Conservation (phyloP, 352 stramenopile genomes). For the Phytophthora hybrid region DNA sequence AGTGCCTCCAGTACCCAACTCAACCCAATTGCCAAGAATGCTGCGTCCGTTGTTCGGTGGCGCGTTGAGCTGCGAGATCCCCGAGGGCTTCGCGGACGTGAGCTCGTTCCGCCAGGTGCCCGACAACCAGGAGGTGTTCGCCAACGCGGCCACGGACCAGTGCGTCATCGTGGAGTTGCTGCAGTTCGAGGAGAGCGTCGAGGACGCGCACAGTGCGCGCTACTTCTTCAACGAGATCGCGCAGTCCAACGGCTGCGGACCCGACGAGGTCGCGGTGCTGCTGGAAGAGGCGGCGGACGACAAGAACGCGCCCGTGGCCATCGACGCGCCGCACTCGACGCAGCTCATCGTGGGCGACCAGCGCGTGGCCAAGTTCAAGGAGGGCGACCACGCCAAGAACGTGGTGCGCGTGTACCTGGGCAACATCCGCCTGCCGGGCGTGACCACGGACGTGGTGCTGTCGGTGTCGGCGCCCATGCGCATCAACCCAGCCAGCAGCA, state of each 20-base stretch:
- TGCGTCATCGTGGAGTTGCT: constrained; percentile 88
- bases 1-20: background rate
- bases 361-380: constrained; percentile 87
- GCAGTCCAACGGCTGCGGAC: constrained; percentile 76
- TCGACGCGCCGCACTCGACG: constrained; percentile 50
- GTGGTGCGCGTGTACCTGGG: constrained; percentile 84
- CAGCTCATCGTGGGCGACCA: constrained; percentile 81
- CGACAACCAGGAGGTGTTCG: constrained; percentile 91
- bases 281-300: constrained; percentile 48
- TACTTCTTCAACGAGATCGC: constrained; percentile 91
- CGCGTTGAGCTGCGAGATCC: constrained; percentile 77
- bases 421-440: constrained; percentile 72
- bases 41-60: constrained; percentile 67
- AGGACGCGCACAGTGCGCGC: constrained; percentile 55
- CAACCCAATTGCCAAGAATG: constrained; percentile 17
- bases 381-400: constrained; percentile 83
- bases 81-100: constrained; percentile 78
- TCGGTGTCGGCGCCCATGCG: constrained; percentile 81
- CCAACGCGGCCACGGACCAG: constrained; percentile 79
- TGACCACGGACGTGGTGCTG: constrained; percentile 85
- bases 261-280: constrained; percentile 61
- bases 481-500: constrained; percentile 80
- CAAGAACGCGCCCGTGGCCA: constrained; percentile 30
- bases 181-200: constrained; percentile 65
- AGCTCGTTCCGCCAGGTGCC: constrained; percentile 88